Evolutionary conservation across 441 rosid species (phyloP).

Genomic region (Melastoma candidum): DNA sequence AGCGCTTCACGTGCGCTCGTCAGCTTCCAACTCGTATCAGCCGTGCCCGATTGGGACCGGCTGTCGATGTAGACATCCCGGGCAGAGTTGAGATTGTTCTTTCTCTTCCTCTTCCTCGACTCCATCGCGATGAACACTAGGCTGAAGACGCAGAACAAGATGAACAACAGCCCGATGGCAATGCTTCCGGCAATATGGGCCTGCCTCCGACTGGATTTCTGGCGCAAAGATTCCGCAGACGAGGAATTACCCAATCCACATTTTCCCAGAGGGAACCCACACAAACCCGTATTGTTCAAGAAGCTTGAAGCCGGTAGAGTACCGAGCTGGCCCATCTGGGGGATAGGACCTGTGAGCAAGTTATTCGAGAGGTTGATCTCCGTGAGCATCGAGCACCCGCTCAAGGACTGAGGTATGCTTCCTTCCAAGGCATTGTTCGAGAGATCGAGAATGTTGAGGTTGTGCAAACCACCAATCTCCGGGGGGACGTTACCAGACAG

Average conservation of each 20-base stretch:
- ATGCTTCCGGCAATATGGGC: slow-evolving; percentile 50
- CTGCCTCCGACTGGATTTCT: slow-evolving; percentile 36
- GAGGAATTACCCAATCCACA: background rate
- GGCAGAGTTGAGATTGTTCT: slow-evolving; percentile 25
- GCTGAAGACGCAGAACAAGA: slow-evolving; percentile 64
- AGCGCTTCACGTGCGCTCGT: slow-evolving; percentile 53
- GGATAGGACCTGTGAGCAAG: slow-evolving; percentile 12
- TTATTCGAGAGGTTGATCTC: slow-evolving; percentile 27
- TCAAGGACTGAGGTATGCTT: slow-evolving; percentile 30
- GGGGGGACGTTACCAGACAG: slow-evolving; percentile 62
- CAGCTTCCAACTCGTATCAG: slow-evolving; percentile 18
- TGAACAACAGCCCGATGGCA: slow-evolving; percentile 73
- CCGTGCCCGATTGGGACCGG: slow-evolving; percentile 51
- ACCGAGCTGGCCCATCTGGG: slow-evolving; percentile 14
- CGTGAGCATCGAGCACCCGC: slow-evolving; percentile 41
- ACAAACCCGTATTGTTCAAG: slow-evolving; percentile 10
- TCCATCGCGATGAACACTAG: slow-evolving; percentile 53
- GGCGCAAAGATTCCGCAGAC: background rate
- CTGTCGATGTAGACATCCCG: slow-evolving; percentile 57
- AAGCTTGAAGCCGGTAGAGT: slow-evolving; percentile 11
- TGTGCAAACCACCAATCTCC: slow-evolving; percentile 55
- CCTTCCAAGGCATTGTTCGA: slow-evolving; percentile 39
- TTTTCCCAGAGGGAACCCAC: slow-evolving; percentile 10
- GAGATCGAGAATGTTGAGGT: slow-evolving; percentile 63
- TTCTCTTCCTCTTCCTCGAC: slow-evolving; percentile 58